Base-by-base conservation (phyloP, 345 rosid genomes). In the Arabis alpina region DNA sequence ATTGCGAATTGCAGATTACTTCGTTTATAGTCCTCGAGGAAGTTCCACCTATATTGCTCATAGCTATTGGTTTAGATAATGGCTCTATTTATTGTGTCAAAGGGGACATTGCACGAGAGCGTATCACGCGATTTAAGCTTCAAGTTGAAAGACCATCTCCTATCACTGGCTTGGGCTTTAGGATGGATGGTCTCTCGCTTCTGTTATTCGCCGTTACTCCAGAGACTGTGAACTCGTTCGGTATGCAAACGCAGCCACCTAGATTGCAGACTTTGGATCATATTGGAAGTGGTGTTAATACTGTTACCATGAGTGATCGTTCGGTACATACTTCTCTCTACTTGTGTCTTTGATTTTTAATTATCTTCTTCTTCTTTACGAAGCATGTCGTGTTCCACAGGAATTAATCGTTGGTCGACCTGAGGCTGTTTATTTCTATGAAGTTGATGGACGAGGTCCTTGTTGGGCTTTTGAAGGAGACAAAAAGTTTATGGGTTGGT, bases 401-500 rank as follows among this genome's bases (percentile, higher is more conserved):
- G 98, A 94, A 78, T 78, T 94, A 52, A 89, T 94, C 73, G 74
- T 91, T 76, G 99, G 99, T 58, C 85, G 93, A 52, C 91, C 93
- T 28, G 99, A 94, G 81, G 99, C 99, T 66, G 97, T 94, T 43
- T 94, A 86, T 61, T 91, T 94, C 79, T 94, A 89, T 40, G 98
- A 94, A 74, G 86, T 91, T 76, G 99, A 94, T 80, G 99, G 99
- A 8, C 97, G 98, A 30, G 99, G 98, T 76, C 99, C 99, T 32
- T 94, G 99, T 76, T 89, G 98, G 99, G 99, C 98, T 56, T 94
- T 94, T 78, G 98, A 91, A 75, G 99, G 99, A 53, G 97, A 94
- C 86, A 94, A 91, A 83, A 89, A 85, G 63, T 83, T 88, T 54
- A 59, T 91, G 37, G 98, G 99, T 12, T 94, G 99, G 99, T 91